phyloP scores from a whole-genome alignment of 192 early-diverging fungal species.

The Chytriomyces confervae region DNA sequence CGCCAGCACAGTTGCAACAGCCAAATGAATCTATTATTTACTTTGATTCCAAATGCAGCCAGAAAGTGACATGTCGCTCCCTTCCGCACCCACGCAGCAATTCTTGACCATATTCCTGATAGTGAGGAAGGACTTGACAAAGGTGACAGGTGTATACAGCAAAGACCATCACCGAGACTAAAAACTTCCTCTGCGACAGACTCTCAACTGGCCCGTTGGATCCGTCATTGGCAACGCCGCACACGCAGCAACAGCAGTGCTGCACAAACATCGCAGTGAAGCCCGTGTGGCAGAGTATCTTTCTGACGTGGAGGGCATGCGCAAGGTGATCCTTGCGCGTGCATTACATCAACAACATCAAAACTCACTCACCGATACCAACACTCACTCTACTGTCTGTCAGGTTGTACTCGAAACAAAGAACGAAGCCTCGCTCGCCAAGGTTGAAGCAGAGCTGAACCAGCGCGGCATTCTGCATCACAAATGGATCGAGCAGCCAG shows the following conservation, averaged over 20 bases:
- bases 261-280: constrained; percentile 22
- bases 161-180: no score
- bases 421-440: constrained; percentile 15
- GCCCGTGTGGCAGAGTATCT: constrained; percentile 21
- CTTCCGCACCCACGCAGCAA: background rate
- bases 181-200: background rate
- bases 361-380: background rate
- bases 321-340: constrained; percentile 15
- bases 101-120: constrained; percentile 23
- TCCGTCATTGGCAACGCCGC: constrained; percentile 28
- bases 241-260: constrained; percentile 33
- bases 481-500: constrained; percentile 35
- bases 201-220: constrained; percentile 28
- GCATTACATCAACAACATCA: no score
- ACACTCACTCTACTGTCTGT: background rate
- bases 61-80: background rate
- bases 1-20: no score
- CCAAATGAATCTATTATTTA: no score
- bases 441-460: constrained; percentile 21
- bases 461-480: constrained; percentile 24
- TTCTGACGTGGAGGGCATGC: constrained; percentile 24
- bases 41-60: background rate
- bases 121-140: constrained; percentile 22
- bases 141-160: background rate
- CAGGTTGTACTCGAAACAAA: constrained; percentile 28